phyloP scores from a whole-genome alignment of 2,329 filamentous ascomycete genomes.

The Pestalotiopsis sp. region DNA sequence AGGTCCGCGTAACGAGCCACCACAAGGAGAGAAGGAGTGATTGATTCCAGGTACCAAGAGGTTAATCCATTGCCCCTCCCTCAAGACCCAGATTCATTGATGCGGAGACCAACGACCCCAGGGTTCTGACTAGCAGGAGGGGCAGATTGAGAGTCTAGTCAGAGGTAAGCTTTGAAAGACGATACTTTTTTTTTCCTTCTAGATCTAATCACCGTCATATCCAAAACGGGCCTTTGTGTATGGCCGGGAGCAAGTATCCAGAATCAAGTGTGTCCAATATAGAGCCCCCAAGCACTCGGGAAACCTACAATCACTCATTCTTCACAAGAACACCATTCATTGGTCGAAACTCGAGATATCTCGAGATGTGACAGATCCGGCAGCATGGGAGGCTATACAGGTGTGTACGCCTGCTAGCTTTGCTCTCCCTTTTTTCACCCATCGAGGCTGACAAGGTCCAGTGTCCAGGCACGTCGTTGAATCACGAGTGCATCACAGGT shows the following conservation, averaged over 20 bases:
- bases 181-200: background rate
- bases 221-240: background rate
- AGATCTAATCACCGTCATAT: background rate
- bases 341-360: background rate
- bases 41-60: background rate
- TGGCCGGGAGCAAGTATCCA: background rate
- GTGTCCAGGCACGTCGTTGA: slow-evolving; percentile 1
- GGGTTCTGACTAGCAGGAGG: slow-evolving; percentile 2
- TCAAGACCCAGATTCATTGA: background rate
- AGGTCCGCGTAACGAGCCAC: background rate
- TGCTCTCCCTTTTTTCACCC: background rate
- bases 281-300: background rate
- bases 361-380: background rate
- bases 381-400: background rate
- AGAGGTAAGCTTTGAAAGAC: background rate
- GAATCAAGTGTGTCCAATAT: background rate
- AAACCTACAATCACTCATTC: background rate
- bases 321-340: background rate
- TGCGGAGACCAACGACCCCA: background rate
- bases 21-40: background rate
- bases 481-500: slow-evolving; percentile 4
- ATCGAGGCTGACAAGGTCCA: background rate
- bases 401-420: background rate
- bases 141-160: background rate
- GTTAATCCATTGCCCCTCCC: slow-evolving; percentile 7